These are phyloP conservation scores for Tricholoma saponaceum DNA, from an alignment of 768 basidiomycete species.

Conservation along the genomic window DNA sequence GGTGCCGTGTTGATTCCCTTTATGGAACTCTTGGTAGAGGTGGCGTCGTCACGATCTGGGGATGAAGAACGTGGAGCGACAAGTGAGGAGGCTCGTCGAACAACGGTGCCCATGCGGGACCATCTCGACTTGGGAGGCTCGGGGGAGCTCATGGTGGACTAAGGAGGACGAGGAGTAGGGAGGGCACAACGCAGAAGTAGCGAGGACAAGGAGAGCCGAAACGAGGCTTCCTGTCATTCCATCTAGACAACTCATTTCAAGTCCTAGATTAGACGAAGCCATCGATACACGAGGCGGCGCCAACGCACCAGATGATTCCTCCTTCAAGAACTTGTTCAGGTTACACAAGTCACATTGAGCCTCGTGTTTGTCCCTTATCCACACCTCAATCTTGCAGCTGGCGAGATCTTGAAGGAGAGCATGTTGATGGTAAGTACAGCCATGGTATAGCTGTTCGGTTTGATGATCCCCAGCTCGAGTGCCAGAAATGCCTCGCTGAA, in stretches of 20 bases:
- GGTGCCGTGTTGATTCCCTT: conserved; percentile 17
- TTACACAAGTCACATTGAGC: no score
- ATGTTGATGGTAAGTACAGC: no score
- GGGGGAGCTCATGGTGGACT: conserved; percentile 24
- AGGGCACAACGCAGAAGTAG: conserved; percentile 5
- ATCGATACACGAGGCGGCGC: neutral
- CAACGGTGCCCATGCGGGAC: conserved; percentile 53
- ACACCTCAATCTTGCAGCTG: no score
- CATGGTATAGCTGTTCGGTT: no score
- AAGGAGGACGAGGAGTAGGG: conserved; percentile 11
- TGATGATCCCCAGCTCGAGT: no score
- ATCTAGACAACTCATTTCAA: neutral
- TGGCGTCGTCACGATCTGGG: conserved; percentile 21
- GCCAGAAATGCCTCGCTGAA: no score
- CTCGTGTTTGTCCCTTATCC: no score
- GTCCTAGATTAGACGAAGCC: neutral
- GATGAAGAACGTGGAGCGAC: conserved; percentile 28
- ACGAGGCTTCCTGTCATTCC: neutral
- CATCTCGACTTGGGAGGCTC: conserved; percentile 50
- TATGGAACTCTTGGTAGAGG: conserved; percentile 24
- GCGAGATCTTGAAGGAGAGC: no score
- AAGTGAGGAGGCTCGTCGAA: conserved; percentile 61
- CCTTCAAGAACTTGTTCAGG: no score
- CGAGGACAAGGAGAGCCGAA: conserved; percentile 8
- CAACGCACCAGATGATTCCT: no score